phyloP scores from a whole-genome alignment of 441 rosid species.

The Oxalis stricta region DNA sequence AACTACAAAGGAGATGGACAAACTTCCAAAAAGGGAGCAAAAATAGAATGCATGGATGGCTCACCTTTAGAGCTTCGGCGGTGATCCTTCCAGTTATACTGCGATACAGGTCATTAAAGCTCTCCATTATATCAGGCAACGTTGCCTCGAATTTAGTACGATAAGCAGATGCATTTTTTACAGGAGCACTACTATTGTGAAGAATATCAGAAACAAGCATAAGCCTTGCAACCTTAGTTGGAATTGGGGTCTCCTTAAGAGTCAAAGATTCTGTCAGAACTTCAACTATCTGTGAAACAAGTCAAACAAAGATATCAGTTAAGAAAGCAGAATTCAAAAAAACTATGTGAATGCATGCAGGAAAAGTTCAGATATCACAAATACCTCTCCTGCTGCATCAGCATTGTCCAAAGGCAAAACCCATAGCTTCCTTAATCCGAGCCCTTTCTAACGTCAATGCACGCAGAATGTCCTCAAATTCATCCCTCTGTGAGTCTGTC shows the following conservation, averaged over 20 bases:
- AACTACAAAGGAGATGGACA: constrained; percentile 1
- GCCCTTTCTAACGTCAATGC: constrained; percentile 82
- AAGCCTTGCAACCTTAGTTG: constrained; percentile 96
- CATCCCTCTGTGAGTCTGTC: constrained; percentile 82
- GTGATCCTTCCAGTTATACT: constrained; percentile 96
- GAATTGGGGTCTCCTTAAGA: constrained; percentile 91
- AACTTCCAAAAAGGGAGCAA: background rate
- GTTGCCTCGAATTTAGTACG: constrained; percentile 96
- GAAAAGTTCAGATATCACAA: background rate
- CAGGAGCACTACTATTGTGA: constrained; percentile 97
- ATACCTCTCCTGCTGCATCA: constrained; percentile 99
- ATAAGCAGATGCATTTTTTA: constrained; percentile 98
- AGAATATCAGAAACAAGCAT: constrained; percentile 99
- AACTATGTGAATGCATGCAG: too few species aligned
- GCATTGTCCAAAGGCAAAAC: constrained; percentile 90
- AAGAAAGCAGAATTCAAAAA: background rate
- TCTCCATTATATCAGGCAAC: constrained; percentile 93
- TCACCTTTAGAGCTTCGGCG: constrained; percentile 96
- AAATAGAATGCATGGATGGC: constrained; percentile 6
- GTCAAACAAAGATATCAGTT: too few species aligned
- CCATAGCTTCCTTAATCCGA: constrained; percentile 85
- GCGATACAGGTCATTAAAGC: constrained; percentile 91
- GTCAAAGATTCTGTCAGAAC: constrained; percentile 97
- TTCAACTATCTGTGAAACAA: constrained; percentile 69
- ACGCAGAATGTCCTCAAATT: constrained; percentile 81